Conservation (phyloP, 495 filamentous ascomycete genomes). For the Tuber umbilicatum region DNA sequence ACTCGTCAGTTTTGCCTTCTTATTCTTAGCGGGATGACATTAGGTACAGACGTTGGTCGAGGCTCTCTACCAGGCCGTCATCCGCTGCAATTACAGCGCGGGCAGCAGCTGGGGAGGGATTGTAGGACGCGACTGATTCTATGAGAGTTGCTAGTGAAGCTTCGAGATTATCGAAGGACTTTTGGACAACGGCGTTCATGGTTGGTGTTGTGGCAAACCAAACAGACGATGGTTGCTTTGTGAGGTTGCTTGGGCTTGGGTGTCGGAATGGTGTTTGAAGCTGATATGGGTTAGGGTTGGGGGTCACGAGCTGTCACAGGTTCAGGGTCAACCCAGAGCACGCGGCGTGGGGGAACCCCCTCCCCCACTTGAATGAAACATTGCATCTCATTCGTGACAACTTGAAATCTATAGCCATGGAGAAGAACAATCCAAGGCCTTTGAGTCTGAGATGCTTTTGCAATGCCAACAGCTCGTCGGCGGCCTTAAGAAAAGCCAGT, state of each 20-base stretch:
- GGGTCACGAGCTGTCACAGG: background rate
- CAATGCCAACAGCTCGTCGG: background rate
- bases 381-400: background rate
- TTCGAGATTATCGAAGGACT: constrained; percentile 59
- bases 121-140: constrained; percentile 71
- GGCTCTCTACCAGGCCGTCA: constrained; percentile 52
- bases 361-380: background rate
- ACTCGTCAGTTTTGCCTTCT: background rate
- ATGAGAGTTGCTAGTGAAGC: constrained; percentile 59
- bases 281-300: background rate
- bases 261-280: background rate
- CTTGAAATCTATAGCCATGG: background rate
- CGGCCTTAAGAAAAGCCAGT: background rate
- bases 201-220: background rate
- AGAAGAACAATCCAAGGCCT: background rate
- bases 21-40: background rate
- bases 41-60: constrained; percentile 52
- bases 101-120: constrained; percentile 59
- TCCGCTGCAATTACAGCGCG: constrained; percentile 63
- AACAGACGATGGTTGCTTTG: background rate
- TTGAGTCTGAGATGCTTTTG: background rate
- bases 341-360: background rate
- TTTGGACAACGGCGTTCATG: constrained; percentile 38
- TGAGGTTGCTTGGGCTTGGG: background rate
- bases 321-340: background rate